A percentile compares a stretch with the other conserved stretches of the same genome.
Conservation (phyloP, 257 asterid genomes). For the Petunia axillaris region DNA sequence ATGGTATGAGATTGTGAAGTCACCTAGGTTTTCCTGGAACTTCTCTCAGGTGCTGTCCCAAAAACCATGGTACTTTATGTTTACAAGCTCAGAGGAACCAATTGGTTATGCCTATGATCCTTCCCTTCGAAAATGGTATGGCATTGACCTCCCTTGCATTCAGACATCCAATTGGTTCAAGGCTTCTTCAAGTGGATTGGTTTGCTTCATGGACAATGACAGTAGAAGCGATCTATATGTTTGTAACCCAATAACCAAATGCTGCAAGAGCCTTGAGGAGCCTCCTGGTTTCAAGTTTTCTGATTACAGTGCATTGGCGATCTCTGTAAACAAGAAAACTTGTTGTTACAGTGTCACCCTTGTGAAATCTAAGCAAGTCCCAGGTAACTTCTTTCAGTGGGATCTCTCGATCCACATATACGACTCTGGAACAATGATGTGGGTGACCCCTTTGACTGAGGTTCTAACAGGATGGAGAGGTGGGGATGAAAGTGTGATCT, state of each 20-base stretch:
- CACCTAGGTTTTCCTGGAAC: constrained; percentile 73
- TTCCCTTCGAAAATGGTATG: constrained; percentile 70
- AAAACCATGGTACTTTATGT: constrained; percentile 98
- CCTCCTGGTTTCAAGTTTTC: constrained; percentile 72
- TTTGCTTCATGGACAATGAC: constrained; percentile 88
- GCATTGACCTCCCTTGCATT: constrained; percentile 78
- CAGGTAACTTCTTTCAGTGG: constrained; percentile 78
- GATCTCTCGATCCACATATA: constrained; percentile 78
- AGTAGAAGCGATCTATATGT: constrained; percentile 67
- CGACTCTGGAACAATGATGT: constrained; percentile 57
- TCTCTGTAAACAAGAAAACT: constrained; percentile 50
- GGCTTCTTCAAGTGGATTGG: constrained; percentile 82
- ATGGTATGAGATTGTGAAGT: constrained; percentile 79
- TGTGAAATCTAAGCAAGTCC: constrained; percentile 84
- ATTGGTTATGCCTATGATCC: constrained; percentile 87
- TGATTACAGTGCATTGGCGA: constrained; percentile 80
- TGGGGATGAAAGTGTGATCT: constrained; percentile 91
- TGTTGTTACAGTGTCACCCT: constrained; percentile 55
- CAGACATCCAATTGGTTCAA: constrained; percentile 72
- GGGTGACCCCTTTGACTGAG: constrained; percentile 67
- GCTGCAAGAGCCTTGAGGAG: constrained; percentile 48
- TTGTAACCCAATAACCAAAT: constrained; percentile 80
- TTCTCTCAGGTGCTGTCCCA: constrained; percentile 51
- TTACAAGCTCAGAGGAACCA: constrained; percentile 88
- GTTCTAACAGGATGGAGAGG: constrained; percentile 84